Base-by-base conservation (phyloP, 2,329 filamentous ascomycete genomes). In the Calonectria montana region DNA sequence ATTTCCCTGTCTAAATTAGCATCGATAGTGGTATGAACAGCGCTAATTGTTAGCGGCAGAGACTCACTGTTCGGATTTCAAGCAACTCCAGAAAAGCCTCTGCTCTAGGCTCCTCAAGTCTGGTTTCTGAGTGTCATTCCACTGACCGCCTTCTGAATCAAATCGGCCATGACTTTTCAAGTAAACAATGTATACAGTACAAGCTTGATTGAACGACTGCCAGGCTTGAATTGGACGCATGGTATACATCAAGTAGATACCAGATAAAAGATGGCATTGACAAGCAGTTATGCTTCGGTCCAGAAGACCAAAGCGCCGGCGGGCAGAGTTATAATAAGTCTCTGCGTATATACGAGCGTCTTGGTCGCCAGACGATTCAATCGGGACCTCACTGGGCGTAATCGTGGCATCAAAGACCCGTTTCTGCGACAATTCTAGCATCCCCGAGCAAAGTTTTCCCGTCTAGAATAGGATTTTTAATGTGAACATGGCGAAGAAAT, bases 201-300 rank as follows among this genome's bases (percentile, higher is more conserved):
- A 69, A n/a, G 74, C 74, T 10, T 70, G 35, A 18, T 55, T 39
- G 16, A 74, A 71, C 4, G 67, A 50, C 9, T 71, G 65, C 74
- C 74, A 75, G 5, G 70, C 74, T 37, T 69, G 41, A 4, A 74
- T 31, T 5, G 72, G 74, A 3, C 68, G 70, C 16, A 75, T 43
- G 12, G 70, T 75, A 50, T 74, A 70, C 70, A 75, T 65, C 1
- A 69, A 37, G 48, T 75, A 75, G 10, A 73, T 70, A 13, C 74
- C 74, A 2, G 70, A 68, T 7, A 74, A 50, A 12, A 75, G 50
- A 35, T 75, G 61, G 35, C 74, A 75, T 35, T 75, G 70, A 16
- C 69, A 73, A 2, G 72, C 70, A 15, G 67, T 59, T 5, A 75
- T 65, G 39, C 70, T 72, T 35, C 67, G 50, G 18, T 74, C 72